A percentile compares a stretch with the other conserved stretches of the same genome.
These are phyloP conservation scores for Solanum acaule DNA, from an alignment of 257 asterid genomes.

Conservation along the genomic window DNA sequence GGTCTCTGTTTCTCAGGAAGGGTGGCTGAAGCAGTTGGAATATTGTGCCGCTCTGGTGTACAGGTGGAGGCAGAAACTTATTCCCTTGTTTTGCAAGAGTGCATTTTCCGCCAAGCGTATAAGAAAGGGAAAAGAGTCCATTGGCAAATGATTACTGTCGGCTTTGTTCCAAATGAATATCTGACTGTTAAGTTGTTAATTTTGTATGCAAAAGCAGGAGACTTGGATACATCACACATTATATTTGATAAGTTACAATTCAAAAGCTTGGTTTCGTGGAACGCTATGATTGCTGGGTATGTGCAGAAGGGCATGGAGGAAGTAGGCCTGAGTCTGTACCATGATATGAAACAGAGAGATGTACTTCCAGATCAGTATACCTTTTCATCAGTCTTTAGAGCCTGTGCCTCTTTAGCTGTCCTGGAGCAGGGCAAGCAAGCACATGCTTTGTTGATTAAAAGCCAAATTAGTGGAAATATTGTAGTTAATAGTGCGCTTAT, in stretches of 20 bases:
- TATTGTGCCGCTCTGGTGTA: constrained; percentile 56
- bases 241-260: constrained; percentile 44
- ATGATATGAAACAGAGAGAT: constrained; percentile 56
- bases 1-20: constrained; percentile 83
- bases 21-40: constrained; percentile 72
- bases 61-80: constrained; percentile 57
- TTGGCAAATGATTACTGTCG: constrained; percentile 73
- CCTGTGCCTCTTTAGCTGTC: constrained; percentile 82
- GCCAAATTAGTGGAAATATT: constrained; percentile 46
- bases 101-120: constrained; percentile 63
- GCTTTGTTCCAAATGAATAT: constrained; percentile 64
- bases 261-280: constrained; percentile 67
- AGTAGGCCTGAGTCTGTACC: constrained; percentile 57
- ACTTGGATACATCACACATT: constrained; percentile 43
- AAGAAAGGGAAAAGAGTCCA: constrained; percentile 70
- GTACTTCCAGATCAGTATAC: constrained; percentile 81
- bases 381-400: constrained; percentile 78
- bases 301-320: constrained; percentile 77
- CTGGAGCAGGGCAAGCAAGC: constrained; percentile 83
- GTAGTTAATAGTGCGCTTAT: constrained; percentile 76
- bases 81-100: constrained; percentile 85
- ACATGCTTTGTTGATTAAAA: constrained; percentile 62
- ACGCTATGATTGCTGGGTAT: constrained; percentile 73
- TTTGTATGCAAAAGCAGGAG: constrained; percentile 75
- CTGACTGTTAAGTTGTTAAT: constrained; percentile 69